phyloP scores from a whole-genome alignment of 106 monocot species.

The Dendrobium huoshanense region DNA sequence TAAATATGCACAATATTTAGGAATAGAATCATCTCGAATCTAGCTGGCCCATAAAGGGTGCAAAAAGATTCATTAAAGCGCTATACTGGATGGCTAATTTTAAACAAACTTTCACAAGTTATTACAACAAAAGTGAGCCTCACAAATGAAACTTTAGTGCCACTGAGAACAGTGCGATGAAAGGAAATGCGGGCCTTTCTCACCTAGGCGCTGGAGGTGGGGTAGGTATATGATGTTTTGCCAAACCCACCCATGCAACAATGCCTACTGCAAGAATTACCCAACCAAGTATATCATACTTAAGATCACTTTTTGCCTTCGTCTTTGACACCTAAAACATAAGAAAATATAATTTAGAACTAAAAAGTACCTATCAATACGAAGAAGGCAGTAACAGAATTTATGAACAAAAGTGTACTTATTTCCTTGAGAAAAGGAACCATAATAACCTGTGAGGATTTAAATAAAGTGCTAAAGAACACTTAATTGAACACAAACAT shows the following conservation, averaged over 20 bases:
- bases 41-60: background rate
- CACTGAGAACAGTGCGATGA: background rate
- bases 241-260: constrained; percentile 33
- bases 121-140: background rate
- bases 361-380: background rate
- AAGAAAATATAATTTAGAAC: background rate
- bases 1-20: too few species aligned
- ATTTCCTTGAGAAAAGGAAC: too few species aligned
- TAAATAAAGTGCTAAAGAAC: too few species aligned
- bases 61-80: too few species aligned
- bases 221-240: constrained; percentile 13
- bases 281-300: constrained; percentile 39
- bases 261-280: constrained; percentile 26
- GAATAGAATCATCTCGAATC: too few species aligned
- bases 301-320: constrained; percentile 26
- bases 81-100: background rate
- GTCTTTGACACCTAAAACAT: constrained; percentile 15
- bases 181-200: background rate
- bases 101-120: background rate
- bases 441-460: too few species aligned
- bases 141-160: background rate
- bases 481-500: too few species aligned
- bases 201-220: constrained; percentile 1
- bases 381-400: background rate
- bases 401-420: too few species aligned